A percentile compares a stretch with the other conserved stretches of the same genome.
Conservation (phyloP, 192 early-diverging fungal genomes). For the Obelidium mucronatum region DNA sequence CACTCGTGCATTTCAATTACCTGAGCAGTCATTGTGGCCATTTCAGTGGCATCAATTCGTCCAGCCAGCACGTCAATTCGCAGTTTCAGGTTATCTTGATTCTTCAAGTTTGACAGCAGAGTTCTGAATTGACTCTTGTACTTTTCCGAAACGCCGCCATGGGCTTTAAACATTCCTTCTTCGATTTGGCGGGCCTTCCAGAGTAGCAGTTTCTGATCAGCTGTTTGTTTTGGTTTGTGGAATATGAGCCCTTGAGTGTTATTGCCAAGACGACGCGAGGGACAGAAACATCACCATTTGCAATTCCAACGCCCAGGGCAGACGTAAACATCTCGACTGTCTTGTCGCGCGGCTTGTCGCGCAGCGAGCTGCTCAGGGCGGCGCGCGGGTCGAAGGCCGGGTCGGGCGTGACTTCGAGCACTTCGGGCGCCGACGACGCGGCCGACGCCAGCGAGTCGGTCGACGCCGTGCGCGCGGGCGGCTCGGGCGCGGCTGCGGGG, state of each 20-base stretch:
- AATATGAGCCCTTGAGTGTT: neutral
- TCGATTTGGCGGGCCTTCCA: constrained; percentile 34
- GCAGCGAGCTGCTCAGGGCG: neutral
- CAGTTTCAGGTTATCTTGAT: constrained; percentile 28
- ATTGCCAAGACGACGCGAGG: neutral
- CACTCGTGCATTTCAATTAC: neutral
- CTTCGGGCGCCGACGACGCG: neutral
- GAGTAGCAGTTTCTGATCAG: constrained; percentile 14
- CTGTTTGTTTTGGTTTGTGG: too few species aligned
- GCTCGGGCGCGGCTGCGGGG: neutral
- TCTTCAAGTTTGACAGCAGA: constrained; percentile 33
- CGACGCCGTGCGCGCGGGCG: neutral
- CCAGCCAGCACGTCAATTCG: constrained; percentile 17
- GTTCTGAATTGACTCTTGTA: constrained; percentile 41
- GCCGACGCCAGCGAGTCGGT: neutral
- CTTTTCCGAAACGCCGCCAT: constrained; percentile 15
- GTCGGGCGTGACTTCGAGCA: constrained; percentile 8
- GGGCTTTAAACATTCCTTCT: constrained; percentile 22
- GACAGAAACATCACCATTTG: neutral
- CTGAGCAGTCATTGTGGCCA: constrained; percentile 31
- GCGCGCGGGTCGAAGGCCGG: constrained; percentile 5
- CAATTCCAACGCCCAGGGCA: constrained; percentile 24
- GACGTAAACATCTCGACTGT: constrained; percentile 24
- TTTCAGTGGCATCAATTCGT: neutral
- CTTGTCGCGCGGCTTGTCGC: constrained; percentile 34